Percentiles rank a stretch among this genome's conserved stretches.
phyloP scores from a whole-genome alignment of 768 basidiomycete species.

The Psilocybe cyanescens region DNA sequence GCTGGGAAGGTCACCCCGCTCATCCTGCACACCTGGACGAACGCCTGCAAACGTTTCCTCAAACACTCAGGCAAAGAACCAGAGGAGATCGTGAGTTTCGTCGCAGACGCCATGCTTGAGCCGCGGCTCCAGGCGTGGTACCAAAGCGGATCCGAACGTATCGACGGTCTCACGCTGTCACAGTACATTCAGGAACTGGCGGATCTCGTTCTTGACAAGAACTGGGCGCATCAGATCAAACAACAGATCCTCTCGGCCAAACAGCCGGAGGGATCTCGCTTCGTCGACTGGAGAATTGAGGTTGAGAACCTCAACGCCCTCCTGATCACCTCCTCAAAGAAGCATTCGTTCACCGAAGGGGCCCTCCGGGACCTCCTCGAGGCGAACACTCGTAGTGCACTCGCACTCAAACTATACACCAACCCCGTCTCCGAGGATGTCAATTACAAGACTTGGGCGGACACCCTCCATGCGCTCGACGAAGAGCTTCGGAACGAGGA shows the following conservation, averaged over 20 bases:
- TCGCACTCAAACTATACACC: no score
- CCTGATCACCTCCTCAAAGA: no score
- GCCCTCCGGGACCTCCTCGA: no score
- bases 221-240: no score
- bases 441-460: no score
- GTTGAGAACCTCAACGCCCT: conserved; percentile 14
- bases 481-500: no score
- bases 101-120: neutral
- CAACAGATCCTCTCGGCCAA: no score
- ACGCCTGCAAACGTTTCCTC: neutral
- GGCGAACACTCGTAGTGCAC: no score
- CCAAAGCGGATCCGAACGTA: neutral
- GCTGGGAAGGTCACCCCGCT: no score
- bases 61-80: neutral
- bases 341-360: no score
- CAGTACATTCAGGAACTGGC: neutral
- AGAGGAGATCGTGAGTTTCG: neutral
- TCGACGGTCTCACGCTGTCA: neutral
- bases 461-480: neutral
- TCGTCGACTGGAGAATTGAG: conserved; percentile 23
- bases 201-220: neutral
- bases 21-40: no score
- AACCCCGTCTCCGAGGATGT: no score
- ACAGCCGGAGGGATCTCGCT: neutral
- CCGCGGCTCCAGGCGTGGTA: neutral